Evolutionary conservation across 805 yeast genomes (phyloP).

Genomic region (Starmera dryadoides): DNA sequence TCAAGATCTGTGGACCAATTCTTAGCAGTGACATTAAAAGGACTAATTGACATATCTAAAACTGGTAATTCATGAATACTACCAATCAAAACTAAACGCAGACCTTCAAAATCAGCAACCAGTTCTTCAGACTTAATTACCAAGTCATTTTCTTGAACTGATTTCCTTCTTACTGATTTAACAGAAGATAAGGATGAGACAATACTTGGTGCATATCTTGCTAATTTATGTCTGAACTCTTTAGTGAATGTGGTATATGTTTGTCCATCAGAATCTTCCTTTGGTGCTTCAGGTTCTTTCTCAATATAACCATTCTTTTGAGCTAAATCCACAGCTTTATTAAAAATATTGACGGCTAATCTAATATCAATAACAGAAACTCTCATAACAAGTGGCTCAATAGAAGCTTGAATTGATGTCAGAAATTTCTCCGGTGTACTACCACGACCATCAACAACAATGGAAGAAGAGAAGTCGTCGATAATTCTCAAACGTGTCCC

Average conservation of each 20-base stretch:
- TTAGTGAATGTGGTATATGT: slow-evolving; percentile 41
- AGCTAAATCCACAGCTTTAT: slow-evolving; percentile 56
- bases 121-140: slow-evolving; percentile 64
- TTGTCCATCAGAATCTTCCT: slow-evolving; percentile 6
- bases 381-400: slow-evolving; percentile 77
- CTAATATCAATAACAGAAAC: slow-evolving; percentile 83
- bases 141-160: slow-evolving; percentile 25
- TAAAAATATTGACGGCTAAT: slow-evolving; percentile 67
- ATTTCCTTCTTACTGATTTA: slow-evolving; percentile 14
- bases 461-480: slow-evolving; percentile 81
- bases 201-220: slow-evolving; percentile 65
- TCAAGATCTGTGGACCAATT: slow-evolving; percentile 86
- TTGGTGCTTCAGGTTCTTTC: slow-evolving; percentile 8
- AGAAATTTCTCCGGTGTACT: slow-evolving; percentile 51
- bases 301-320: slow-evolving; percentile 15
- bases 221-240: slow-evolving; percentile 51
- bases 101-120: slow-evolving; percentile 60
- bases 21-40: slow-evolving; percentile 59
- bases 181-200: slow-evolving; percentile 40
- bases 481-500: slow-evolving; percentile 60
- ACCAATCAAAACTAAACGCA: slow-evolving; percentile 78
- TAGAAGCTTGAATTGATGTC: slow-evolving; percentile 58
- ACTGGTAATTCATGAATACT: slow-evolving; percentile 89
- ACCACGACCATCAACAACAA: slow-evolving; percentile 65
- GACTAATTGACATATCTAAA: slow-evolving; percentile 63